These are phyloP conservation scores for Candida alai DNA, from an alignment of 805 yeast species.

Conservation along the genomic window DNA sequence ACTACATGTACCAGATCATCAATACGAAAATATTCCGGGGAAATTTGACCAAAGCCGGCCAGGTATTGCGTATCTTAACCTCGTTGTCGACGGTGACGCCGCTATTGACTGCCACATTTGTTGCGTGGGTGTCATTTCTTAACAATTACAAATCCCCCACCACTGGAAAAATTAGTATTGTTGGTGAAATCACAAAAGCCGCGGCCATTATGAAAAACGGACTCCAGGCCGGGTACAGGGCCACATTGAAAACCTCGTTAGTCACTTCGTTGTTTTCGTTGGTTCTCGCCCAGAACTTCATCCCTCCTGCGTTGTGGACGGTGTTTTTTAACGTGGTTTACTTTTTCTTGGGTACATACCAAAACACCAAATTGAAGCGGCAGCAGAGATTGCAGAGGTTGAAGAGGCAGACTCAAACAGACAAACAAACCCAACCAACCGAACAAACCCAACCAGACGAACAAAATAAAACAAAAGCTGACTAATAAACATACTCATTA, in stretches of 20 bases:
- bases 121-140: slow-evolving; percentile 50
- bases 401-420: slow-evolving; percentile 5
- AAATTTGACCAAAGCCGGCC: slow-evolving; percentile 37
- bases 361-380: slow-evolving; percentile 52
- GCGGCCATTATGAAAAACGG: slow-evolving; percentile 22
- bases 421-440: too few relatives aligned
- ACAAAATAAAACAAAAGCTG: too few relatives aligned
- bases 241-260: slow-evolving; percentile 51
- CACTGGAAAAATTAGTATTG: slow-evolving; percentile 1
- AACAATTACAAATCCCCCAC: slow-evolving; percentile 29
- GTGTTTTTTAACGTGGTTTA: slow-evolving; percentile 57
- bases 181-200: slow-evolving; percentile 16
- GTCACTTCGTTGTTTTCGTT: slow-evolving; percentile 50
- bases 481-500: too few relatives aligned
- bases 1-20: slow-evolving; percentile 46
- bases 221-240: slow-evolving; percentile 40
- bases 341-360: slow-evolving; percentile 58
- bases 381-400: slow-evolving; percentile 14
- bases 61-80: slow-evolving; percentile 47
- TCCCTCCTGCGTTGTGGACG: slow-evolving; percentile 61
- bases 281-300: slow-evolving; percentile 52
- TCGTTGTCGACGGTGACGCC: slow-evolving; percentile 58
- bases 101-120: slow-evolving; percentile 42
- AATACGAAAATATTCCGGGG: slow-evolving; percentile 42
- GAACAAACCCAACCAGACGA: too few relatives aligned